Conservation (phyloP, 352 stramenopile species). For the Lagenidium sp. region DNA sequence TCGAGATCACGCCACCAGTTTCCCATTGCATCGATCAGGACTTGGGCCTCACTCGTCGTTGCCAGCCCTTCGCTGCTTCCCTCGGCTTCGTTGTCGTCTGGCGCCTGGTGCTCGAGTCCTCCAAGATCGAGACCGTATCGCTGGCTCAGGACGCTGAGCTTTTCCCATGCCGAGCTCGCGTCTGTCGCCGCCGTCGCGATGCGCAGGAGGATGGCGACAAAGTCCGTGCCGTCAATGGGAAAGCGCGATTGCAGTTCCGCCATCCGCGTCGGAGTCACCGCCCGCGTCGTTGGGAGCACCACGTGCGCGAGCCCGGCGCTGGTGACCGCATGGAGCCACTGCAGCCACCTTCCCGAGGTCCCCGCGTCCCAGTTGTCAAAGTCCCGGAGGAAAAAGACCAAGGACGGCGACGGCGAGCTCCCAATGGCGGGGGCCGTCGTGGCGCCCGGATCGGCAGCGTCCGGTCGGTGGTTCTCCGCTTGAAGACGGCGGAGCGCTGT, state of each 20-base stretch:
- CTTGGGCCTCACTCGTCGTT: slow-evolving; percentile 13
- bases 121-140: slow-evolving; percentile 2
- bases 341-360: slow-evolving; percentile 24
- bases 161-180: slow-evolving; percentile 28
- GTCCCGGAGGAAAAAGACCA: slow-evolving; percentile 52
- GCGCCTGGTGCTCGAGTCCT: slow-evolving; percentile 1
- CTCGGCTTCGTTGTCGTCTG: not conserved
- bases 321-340: slow-evolving; percentile 44
- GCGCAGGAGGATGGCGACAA: slow-evolving; percentile 57
- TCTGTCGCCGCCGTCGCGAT: slow-evolving; percentile 39
- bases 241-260: slow-evolving; percentile 25
- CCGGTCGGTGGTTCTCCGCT: no score
- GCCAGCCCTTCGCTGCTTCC: not conserved
- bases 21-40: slow-evolving; percentile 30
- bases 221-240: slow-evolving; percentile 19
- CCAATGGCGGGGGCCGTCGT: no score
- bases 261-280: slow-evolving; percentile 39
- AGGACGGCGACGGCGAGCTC: not conserved
- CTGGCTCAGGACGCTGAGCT: slow-evolving; percentile 19
- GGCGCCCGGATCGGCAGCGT: no score
- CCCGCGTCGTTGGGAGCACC: slow-evolving; percentile 27
- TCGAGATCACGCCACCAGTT: slow-evolving; percentile 72
- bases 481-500: no score
- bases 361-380: slow-evolving; percentile 33
- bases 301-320: slow-evolving; percentile 40